Evolutionary conservation across 2,329 filamentous ascomycete genomes (phyloP), one percentile per base, ranked within the genome.

Genomic region (Amauroascus niger): DNA sequence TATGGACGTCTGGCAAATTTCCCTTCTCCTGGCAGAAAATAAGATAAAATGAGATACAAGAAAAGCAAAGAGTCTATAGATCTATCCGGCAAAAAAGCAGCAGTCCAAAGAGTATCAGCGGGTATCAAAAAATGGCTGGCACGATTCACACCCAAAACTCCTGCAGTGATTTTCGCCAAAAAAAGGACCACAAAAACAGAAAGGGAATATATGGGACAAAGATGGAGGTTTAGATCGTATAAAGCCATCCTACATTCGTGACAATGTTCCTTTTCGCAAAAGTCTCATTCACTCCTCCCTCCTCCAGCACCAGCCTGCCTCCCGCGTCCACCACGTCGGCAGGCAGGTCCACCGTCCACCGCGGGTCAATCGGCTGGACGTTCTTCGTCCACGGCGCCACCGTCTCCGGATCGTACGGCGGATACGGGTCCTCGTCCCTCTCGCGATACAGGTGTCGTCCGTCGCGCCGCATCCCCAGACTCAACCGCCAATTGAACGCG

Each of bases 401-500:
- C 44, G 26, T 48, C 20, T 56, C 59, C 26, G 56, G 57, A 30
- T 45, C 53, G 51, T 53, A 61, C 18, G 56, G 54, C 41, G 56
- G 46, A 50, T 55, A 56, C n/a, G 55, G 39, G 51, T 61, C 44
- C 32, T 57, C 55, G 48, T 57, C 43, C 24, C 33, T 8, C 43
- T 61, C 57, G 40, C 62, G 53, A 37, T 57, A 33, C 46, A 59
- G 20, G 49, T 61, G 49, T 41, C 57, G 48, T 3, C 55, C 44
- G 49, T 62, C 50, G 28, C 62, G 57, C 39, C 58, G 58, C 57
- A 61, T 52, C 5, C 60, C 62, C 26, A 60, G 53, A 50, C 59
- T 51, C 24, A 65, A 53, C 14, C 60, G 54, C 57, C 61, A 64
- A 53, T 65, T 65, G 40, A 65, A 63, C 9, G 62, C 62, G 13